phyloP scores from a whole-genome alignment of 1,284 basidiomycete genomes.

The Mrakiaceae sp. region DNA sequence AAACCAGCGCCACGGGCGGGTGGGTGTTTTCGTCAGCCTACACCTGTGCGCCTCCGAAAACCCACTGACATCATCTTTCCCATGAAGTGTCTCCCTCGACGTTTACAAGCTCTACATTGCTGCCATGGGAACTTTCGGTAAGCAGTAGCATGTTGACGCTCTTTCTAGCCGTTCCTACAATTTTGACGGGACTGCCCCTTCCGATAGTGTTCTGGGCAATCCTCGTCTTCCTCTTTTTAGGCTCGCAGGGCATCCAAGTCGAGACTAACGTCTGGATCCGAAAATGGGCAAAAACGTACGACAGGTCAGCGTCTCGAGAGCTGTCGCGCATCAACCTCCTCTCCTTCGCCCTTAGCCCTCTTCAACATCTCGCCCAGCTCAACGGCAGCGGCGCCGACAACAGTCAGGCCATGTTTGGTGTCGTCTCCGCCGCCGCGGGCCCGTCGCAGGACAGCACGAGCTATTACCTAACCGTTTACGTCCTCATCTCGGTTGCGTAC shows the following conservation, averaged over 20 bases:
- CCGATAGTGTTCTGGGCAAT: conserved; percentile 27
- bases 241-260: conserved; percentile 31
- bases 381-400: too few relatives aligned
- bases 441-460: conserved; percentile 17
- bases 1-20: conserved; percentile 26
- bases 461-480: conserved; percentile 31
- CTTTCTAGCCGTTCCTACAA: too few relatives aligned
- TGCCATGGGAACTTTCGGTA: conserved; percentile 10
- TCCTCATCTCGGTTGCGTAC: conserved; percentile 27
- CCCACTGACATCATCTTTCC: too few relatives aligned
- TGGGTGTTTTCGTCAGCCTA: conserved; percentile 17
- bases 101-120: conserved; percentile 5
- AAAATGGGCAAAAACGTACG: conserved; percentile 29
- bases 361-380: neutral
- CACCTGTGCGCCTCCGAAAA: too few relatives aligned
- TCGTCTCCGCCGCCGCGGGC: too few relatives aligned
- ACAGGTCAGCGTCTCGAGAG: neutral
- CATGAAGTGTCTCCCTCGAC: neutral
- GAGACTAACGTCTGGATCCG: conserved; percentile 33
- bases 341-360: neutral
- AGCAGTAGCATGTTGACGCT: too few relatives aligned
- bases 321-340: neutral
- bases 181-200: conserved; percentile 26
- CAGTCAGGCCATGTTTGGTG: too few relatives aligned
- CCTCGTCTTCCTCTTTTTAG: conserved; percentile 26